Base-by-base conservation (phyloP, 306 rosid genomes). In the Cicer arietinum region DNA sequence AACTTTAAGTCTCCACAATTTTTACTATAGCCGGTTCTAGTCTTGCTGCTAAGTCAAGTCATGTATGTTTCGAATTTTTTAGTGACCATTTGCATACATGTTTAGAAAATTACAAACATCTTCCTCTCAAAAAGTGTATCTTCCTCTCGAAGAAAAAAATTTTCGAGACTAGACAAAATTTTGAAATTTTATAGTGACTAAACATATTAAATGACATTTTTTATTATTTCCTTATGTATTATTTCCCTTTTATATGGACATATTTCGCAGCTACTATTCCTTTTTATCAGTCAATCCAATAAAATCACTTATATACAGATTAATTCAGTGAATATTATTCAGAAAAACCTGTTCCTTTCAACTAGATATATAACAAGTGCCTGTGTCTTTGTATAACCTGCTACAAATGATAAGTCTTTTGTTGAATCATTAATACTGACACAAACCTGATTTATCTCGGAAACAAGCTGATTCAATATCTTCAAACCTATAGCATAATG, bases 361-460 rank as follows among this genome's bases (percentile, higher is more conserved):
- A 69, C 50, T 8, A 51, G 44, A 50, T 44, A 6, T 67, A 54
- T 53, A 44, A 41, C 25, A 3, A 54, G 68, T 35, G 30, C 68
- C 35, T 25, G 68, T 45, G 20, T 46, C 40, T 54, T 56, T 46
- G 37, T 44, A 71, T 61, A 57, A 39, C 78, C 58, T 42, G 39
- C 7, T 45, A 67, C 51, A 74, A 75, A 61, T 74, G 57, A 63
- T 52, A 51, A 69, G 17, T 25, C 63, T 47, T 58, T 18, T 12
- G 18, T 37, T 67, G 10, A 39, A 60, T 47, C 67, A 77, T 69
- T 64, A 51, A 51, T 67, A 44, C 18, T 39, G 64, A 75, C 37
- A 54, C 85, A 56, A 60, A 85, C 88, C 88, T 85, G 88, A 81
- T 85, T 85, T 56, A 85, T 81, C 83, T 85, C 88, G 5, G 81